Evolutionary conservation across 495 filamentous ascomycete species (phyloP).

Genomic region (Pyrenula aspistea): DNA sequence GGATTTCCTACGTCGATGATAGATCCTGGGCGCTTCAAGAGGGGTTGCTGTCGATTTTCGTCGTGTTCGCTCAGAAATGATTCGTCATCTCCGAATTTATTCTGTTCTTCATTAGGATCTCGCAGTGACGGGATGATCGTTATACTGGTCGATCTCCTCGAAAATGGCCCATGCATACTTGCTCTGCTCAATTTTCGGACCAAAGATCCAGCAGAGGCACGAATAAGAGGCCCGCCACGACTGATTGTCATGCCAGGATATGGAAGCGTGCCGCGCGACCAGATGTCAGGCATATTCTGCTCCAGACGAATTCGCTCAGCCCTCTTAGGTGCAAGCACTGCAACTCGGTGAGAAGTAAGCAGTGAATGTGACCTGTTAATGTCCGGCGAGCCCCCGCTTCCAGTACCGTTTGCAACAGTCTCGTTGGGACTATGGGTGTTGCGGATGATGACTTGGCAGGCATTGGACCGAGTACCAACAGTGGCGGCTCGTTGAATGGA

Average conservation of each 20-base stretch:
- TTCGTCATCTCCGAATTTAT: constrained; percentile 5
- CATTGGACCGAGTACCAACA: constrained; percentile 45
- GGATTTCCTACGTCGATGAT: neutral
- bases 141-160: constrained; percentile 44
- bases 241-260: constrained; percentile 72
- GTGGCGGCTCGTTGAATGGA: constrained; percentile 71
- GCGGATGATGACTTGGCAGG: constrained; percentile 73
- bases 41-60: neutral
- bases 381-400: constrained; percentile 25
- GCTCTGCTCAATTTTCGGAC: constrained; percentile 76
- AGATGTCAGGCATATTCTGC: constrained; percentile 60
- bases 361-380: constrained; percentile 64
- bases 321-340: constrained; percentile 49
- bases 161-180: constrained; percentile 52
- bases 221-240: constrained; percentile 51
- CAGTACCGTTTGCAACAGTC: constrained; percentile 11
- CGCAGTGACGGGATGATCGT: constrained; percentile 20
- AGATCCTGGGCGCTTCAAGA: neutral
- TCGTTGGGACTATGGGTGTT: constrained; percentile 69
- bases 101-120: neutral
- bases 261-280: constrained; percentile 72
- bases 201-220: constrained; percentile 60
- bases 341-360: constrained; percentile 48
- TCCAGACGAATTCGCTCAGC: constrained; percentile 71
- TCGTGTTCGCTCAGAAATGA: neutral